Evolutionary conservation across 192 early-diverging fungal genomes (phyloP), one percentile per base, ranked within the genome.

Genomic region (Podila epicladia): DNA sequence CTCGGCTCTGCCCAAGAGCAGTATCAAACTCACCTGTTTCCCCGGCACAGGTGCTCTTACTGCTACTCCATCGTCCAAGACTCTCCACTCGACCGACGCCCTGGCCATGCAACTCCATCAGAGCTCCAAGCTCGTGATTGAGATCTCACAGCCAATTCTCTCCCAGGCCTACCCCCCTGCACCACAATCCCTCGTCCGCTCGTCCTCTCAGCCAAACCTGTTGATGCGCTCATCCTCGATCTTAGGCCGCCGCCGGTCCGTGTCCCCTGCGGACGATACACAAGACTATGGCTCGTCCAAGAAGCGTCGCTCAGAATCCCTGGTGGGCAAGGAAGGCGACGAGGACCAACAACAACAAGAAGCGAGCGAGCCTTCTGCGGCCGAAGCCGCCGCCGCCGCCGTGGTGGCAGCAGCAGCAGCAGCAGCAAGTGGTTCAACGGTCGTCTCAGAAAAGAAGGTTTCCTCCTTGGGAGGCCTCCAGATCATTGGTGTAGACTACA

Each of bases 101-200:
- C 58, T 79, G 20, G 65, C 64, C 4, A 28, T 79, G 65, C 50
- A 63, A n/a, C 35, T 79, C 11, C 17, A 65, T 17, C 58, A 72
- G 48, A 72, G 64, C 33, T 79, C 75, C 59, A 79, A 79, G 24
- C 48, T 79, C 28, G 69, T 79, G 5, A 79, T 79, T 50, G 75
- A 79, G 53, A 79, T 79, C 33, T 67, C 75, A 15, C 75, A 79
- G 32, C 70, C 75, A 2, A 58, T 55, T 0, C 22, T 50, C 26
- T 29, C 62, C 8, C 74, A 59, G 53, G 63, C 69, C 0, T 78
- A 62, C 64, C 64, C 6, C 48, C 58, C 67, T 9, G 22, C 53
- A 28, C 7, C 62, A 38, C 50, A 53, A 7, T 53, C 50, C 0
- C 50, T 53, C 50, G 50, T 22, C 6, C 50, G 50, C 8, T 53